Base-by-base conservation (phyloP, 352 stramenopile genomes). In the Aphanomyces invadans region DNA sequence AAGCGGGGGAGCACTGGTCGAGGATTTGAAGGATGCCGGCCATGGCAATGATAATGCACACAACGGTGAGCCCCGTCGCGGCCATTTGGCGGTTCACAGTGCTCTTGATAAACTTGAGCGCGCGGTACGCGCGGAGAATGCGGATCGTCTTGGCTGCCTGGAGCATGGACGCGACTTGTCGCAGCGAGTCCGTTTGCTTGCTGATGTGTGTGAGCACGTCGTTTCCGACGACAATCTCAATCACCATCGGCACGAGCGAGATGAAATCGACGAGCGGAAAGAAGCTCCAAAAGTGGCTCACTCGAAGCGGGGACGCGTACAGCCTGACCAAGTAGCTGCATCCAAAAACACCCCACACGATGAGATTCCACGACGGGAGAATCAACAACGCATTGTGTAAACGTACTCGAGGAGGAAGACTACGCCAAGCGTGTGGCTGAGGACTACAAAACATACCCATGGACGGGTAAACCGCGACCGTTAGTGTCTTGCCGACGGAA, bases 31-130 rank as follows among this genome's bases (percentile, higher is more conserved):
- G 60, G 15, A 90, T 74, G 9, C 83, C 81, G 11, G 83, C 76
- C 0, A 83, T 92, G n/a, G 78, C 78, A 31, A 92, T 78, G 17
- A 87, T 76, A 42, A 92, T 92, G 9, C 71, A 87, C 2, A 89
- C 71, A 21, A 92, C 74, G 0, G 80, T 92, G 31, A 92, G 73
- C 45, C 81, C 69, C 7, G 76, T 78, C 1, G 83, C 78, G 45
- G 75, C 65, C 17, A 86, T 75, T 62, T 92, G 81, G 4, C 81
- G 78, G 56, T 89, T 78, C 10, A 92, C 69, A 0, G 83, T 90
- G 19, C 81, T 89, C 10, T 72, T 82, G 11, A 83, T 85, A 53
- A 89, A 92, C 32, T 89, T 76, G 3, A 92, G 74, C 17, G 90
- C 76, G 4, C 83, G 83, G 45, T 87, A 90, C 7, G 85, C 74